Percentiles rank a stretch among this genome's conserved stretches.
These are phyloP conservation scores for Puccinia hordei DNA, from an alignment of 1,284 basidiomycete genomes.

Conservation along the genomic window DNA sequence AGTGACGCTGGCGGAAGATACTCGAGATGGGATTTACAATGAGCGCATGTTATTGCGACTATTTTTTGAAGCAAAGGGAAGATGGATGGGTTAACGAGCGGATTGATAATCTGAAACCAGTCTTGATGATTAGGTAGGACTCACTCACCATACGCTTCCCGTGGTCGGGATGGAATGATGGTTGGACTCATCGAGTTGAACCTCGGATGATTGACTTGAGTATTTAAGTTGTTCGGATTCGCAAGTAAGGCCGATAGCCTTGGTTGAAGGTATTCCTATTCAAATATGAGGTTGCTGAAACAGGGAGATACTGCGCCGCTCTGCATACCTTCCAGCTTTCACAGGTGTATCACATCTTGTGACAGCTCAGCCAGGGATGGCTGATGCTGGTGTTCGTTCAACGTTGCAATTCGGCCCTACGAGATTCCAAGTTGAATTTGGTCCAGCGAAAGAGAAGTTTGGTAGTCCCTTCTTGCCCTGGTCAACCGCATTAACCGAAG, in stretches of 20 bases:
- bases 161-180: slow-evolving; percentile 32
- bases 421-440: too few relatives aligned
- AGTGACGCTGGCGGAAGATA: slow-evolving; percentile 26
- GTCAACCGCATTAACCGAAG: too few relatives aligned
- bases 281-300: too few relatives aligned
- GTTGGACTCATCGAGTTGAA: slow-evolving; percentile 31
- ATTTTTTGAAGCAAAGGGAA: neutral
- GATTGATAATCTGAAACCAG: neutral
- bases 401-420: too few relatives aligned
- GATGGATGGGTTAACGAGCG: neutral
- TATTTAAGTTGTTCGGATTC: neutral
- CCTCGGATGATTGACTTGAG: neutral
- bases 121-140: neutral
- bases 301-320: too few relatives aligned
- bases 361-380: neutral
- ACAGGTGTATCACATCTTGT: neutral
- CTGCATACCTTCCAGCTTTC: neutral
- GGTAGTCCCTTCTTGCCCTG: too few relatives aligned
- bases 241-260: too few relatives aligned
- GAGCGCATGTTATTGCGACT: slow-evolving; percentile 45
- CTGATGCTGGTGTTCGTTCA: too few relatives aligned
- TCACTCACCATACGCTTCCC: slow-evolving; percentile 48
- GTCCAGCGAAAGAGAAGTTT: too few relatives aligned
- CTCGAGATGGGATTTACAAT: slow-evolving; percentile 48
- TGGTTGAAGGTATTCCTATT: too few relatives aligned